A percentile compares a stretch with the other conserved stretches of the same genome.
phyloP scores from a whole-genome alignment of 768 basidiomycete species.

The Grammothele lineata region DNA sequence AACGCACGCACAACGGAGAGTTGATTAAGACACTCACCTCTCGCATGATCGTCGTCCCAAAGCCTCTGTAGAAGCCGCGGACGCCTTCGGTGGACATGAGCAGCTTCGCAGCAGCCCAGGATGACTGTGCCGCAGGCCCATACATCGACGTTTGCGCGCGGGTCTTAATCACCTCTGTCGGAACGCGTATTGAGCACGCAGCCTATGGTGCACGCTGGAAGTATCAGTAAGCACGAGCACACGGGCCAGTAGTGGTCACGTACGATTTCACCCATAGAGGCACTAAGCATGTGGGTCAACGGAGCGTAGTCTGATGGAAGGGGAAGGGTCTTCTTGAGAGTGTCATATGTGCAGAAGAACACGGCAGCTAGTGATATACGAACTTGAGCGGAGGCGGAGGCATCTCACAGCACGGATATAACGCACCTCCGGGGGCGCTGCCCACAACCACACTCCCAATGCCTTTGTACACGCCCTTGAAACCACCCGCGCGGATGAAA shows the following conservation, averaged over 20 bases:
- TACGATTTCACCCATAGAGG: conserved; percentile 51
- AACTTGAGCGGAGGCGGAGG: not conserved
- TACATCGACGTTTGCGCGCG: conserved; percentile 85
- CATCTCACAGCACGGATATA: not conserved
- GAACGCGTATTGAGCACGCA: conserved; percentile 90
- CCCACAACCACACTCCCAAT: conserved; percentile 93
- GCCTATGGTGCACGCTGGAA: conserved; percentile 39
- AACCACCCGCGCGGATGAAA: conserved; percentile 81
- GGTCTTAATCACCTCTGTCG: conserved; percentile 95
- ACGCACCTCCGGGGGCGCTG: conserved; percentile 88
- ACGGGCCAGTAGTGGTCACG: conserved; percentile 14
- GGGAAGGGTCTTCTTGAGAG: conserved; percentile 74
- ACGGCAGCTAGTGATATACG: conserved; percentile 71
- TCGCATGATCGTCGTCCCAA: conserved; percentile 70
- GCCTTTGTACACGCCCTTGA: conserved; percentile 88
- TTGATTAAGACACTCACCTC: conserved; percentile 38
- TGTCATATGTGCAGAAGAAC: conserved; percentile 95
- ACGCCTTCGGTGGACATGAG: conserved; percentile 61
- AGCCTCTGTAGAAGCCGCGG: conserved; percentile 84
- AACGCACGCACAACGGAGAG: not conserved
- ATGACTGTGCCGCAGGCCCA: conserved; percentile 49
- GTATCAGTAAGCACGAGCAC: conserved; percentile 7
- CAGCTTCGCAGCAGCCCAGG: conserved; percentile 52
- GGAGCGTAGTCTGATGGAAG: conserved; percentile 57
- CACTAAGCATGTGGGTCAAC: conserved; percentile 54